Percentiles rank a stretch among this genome's conserved stretches.
Evolutionary conservation across 371 early-diverging fungal species (phyloP).

Genomic region (Mucor indicus): DNA sequence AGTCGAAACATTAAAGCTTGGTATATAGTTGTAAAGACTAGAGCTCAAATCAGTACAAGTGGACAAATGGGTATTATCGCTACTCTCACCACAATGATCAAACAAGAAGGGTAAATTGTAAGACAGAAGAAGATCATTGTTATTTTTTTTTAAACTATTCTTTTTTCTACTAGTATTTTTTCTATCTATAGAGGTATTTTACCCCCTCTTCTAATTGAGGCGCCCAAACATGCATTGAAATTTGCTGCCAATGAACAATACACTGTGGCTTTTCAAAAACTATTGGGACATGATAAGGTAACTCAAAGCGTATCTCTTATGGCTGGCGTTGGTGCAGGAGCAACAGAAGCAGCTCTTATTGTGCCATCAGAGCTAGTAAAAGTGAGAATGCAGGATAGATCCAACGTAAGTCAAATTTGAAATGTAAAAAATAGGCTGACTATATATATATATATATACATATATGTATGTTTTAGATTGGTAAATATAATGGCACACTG

Average conservation of each 20-base stretch:
- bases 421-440: neutral
- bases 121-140: slow-evolving; percentile 8
- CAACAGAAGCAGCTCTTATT: slow-evolving; percentile 90
- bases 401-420: slow-evolving; percentile 52
- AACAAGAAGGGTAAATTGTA: slow-evolving; percentile 78
- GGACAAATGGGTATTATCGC: slow-evolving; percentile 33
- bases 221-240: slow-evolving; percentile 98
- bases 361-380: slow-evolving; percentile 94
- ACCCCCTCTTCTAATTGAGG: slow-evolving; percentile 96
- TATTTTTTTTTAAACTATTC: slow-evolving; percentile 1
- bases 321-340: slow-evolving; percentile 92
- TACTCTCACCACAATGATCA: slow-evolving; percentile 70
- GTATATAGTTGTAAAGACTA: slow-evolving; percentile 83
- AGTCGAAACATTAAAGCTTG: neutral
- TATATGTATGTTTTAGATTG: slow-evolving; percentile 40
- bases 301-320: slow-evolving; percentile 76
- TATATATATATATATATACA: no score
- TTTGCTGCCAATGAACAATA: slow-evolving; percentile 95
- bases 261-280: slow-evolving; percentile 63
- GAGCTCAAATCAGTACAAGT: slow-evolving; percentile 91
- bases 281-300: slow-evolving; percentile 70
- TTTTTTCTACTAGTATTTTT: slow-evolving; percentile 43
- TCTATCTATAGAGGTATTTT: slow-evolving; percentile 93
- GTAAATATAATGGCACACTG: slow-evolving; percentile 73
- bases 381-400: slow-evolving; percentile 87